Evolutionary conservation across 495 filamentous ascomycete species (phyloP).

Genomic region (Penicillium egyptiacum): DNA sequence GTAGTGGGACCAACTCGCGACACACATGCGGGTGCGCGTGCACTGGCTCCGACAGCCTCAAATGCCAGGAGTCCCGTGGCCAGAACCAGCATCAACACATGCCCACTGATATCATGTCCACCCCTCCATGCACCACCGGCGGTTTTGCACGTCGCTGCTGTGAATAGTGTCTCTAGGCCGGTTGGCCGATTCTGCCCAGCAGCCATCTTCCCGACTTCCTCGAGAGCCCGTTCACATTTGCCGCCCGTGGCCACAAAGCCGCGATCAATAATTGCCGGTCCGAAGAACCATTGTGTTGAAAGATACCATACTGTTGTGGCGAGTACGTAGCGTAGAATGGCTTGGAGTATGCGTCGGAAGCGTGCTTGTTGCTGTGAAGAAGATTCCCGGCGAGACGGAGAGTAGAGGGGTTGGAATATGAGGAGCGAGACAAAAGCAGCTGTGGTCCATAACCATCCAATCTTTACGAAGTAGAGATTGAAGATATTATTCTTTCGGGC

Average conservation of each 20-base stretch:
- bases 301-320: constrained; percentile 74
- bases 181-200: constrained; percentile 24
- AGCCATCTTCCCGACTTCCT: constrained; percentile 23
- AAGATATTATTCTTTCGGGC: constrained; percentile 87
- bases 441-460: constrained; percentile 90
- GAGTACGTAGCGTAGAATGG: constrained; percentile 62
- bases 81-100: constrained; percentile 89
- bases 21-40: constrained; percentile 46
- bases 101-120: constrained; percentile 90
- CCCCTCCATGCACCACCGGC: constrained; percentile 82
- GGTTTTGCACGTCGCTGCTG: constrained; percentile 77
- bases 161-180: constrained; percentile 55
- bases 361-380: constrained; percentile 25
- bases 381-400: constrained; percentile 18
- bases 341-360: constrained; percentile 42
- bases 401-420: constrained; percentile 54
- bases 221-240: constrained; percentile 57
- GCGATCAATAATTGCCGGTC: constrained; percentile 83
- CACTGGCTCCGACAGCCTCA: constrained; percentile 67
- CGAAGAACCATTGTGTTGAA: constrained; percentile 96
- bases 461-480: constrained; percentile 90
- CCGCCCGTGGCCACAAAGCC: constrained; percentile 81
- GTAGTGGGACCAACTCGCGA: constrained; percentile 6
- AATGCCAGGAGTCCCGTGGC: constrained; percentile 76
- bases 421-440: constrained; percentile 64